phyloP scores from a whole-genome alignment of 176 grass and related monocot genomes.

The Aegilops longissima region DNA sequence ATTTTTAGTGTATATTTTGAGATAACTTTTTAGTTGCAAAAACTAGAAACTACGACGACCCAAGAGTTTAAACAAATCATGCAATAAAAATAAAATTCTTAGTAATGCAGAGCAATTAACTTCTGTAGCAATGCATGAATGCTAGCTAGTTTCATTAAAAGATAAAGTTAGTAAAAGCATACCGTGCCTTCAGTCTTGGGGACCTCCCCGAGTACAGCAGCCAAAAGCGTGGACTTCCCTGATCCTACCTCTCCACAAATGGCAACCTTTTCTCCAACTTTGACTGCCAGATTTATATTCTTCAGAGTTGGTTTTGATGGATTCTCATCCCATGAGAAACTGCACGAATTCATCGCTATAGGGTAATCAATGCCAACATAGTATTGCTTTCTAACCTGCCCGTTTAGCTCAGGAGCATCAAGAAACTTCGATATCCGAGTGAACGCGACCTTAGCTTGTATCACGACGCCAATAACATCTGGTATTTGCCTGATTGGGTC shows the following conservation, averaged over 20 bases:
- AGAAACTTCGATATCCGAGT: slow-evolving; percentile 70
- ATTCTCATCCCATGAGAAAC: slow-evolving; percentile 92
- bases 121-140: neutral
- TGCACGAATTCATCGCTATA: slow-evolving; percentile 54
- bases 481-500: slow-evolving; percentile 85
- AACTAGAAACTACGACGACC: too few relatives aligned
- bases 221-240: slow-evolving; percentile 88
- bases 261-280: slow-evolving; percentile 72
- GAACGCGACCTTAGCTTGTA: slow-evolving; percentile 95
- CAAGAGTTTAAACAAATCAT: neutral
- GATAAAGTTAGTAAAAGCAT: slow-evolving; percentile 27
- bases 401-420: slow-evolving; percentile 70
- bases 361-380: slow-evolving; percentile 30
- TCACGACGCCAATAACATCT: slow-evolving; percentile 81
- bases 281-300: slow-evolving; percentile 69
- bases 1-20: too few relatives aligned
- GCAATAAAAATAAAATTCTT: neutral
- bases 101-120: neutral
- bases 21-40: too few relatives aligned
- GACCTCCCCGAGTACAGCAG: slow-evolving; percentile 81
- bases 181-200: slow-evolving; percentile 64
- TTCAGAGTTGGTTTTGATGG: slow-evolving; percentile 54
- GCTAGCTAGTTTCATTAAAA: neutral
- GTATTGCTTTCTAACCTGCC: slow-evolving; percentile 38
- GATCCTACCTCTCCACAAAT: slow-evolving; percentile 97